A percentile compares a stretch with the other conserved stretches of the same genome.
Evolutionary conservation across 169 alveolate species (phyloP).

Genomic region (Theileria orientalis): DNA sequence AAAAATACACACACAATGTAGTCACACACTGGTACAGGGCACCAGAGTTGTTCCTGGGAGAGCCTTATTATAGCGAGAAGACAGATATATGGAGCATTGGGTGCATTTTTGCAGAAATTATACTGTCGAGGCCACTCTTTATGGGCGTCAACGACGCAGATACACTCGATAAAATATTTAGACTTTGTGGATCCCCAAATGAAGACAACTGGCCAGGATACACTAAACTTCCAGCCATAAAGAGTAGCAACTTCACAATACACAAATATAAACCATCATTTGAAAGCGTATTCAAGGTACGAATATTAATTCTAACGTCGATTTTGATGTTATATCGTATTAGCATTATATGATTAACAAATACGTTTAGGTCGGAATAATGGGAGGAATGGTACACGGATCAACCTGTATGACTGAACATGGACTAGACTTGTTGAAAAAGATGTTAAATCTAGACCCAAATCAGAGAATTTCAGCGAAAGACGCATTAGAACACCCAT

Average conservation of each 20-base stretch:
- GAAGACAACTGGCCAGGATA: slow-evolving; percentile 71
- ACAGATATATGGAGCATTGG: slow-evolving; percentile 98
- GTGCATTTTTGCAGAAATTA: slow-evolving; percentile 90
- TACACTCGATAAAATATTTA: slow-evolving; percentile 85
- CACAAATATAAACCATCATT: slow-evolving; percentile 66
- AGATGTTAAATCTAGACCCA: slow-evolving; percentile 91
- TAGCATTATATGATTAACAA: neutral
- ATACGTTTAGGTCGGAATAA: slow-evolving; percentile 9
- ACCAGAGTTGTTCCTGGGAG: slow-evolving; percentile 96
- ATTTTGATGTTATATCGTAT: neutral
- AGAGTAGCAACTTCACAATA: slow-evolving; percentile 54
- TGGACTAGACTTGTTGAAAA: slow-evolving; percentile 90
- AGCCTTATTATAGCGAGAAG: slow-evolving; percentile 89
- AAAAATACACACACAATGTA: slow-evolving; percentile 91
- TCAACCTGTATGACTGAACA: slow-evolving; percentile 82
- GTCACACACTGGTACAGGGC: slow-evolving; percentile 98
- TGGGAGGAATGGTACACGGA: slow-evolving; percentile 51
- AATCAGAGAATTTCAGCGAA: slow-evolving; percentile 90
- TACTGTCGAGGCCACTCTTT: slow-evolving; percentile 85
- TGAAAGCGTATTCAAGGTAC: slow-evolving; percentile 58
- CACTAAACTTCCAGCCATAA: slow-evolving; percentile 61
- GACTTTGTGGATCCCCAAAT: slow-evolving; percentile 89
- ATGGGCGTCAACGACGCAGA: slow-evolving; percentile 85
- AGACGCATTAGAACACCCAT: slow-evolving; percentile 91
- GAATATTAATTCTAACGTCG: slow-evolving; percentile 20